phyloP scores from a whole-genome alignment of 2,329 filamentous ascomycete genomes.

The Aspergillus aculeatinus region DNA sequence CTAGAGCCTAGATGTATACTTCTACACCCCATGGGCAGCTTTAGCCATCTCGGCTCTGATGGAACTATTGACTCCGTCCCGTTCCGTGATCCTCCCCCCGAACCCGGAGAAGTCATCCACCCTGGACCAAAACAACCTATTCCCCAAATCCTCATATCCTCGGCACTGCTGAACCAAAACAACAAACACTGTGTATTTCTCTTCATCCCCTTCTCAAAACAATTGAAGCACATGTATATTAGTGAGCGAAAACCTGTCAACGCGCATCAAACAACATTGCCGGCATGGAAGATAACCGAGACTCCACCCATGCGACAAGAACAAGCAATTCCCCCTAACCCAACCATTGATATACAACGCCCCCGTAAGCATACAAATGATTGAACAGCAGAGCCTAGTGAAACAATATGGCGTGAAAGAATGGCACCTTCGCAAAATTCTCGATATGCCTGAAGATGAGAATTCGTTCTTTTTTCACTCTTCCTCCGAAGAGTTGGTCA shows the following conservation, averaged over 20 bases:
- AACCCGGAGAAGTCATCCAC: neutral
- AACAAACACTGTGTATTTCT: neutral
- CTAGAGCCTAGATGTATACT: neutral
- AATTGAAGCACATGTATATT: neutral
- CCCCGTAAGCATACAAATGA: slow-evolving; percentile 11
- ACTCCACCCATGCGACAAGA: slow-evolving; percentile 15
- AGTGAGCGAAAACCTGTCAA: neutral
- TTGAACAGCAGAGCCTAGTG: neutral
- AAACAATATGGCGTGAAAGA: slow-evolving; percentile 4
- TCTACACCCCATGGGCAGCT: neutral
- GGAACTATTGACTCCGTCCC: neutral
- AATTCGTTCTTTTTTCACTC: slow-evolving; percentile 33
- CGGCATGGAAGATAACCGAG: slow-evolving; percentile 12
- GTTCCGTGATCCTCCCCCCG: neutral
- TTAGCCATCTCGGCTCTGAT: neutral
- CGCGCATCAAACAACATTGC: neutral
- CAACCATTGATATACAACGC: slow-evolving; percentile 16
- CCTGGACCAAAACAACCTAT: no score
- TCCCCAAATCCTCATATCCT: no score
- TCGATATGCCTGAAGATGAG: neutral
- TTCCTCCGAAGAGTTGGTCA: slow-evolving; percentile 84
- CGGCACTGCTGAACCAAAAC: no score
- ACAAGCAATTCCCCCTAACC: slow-evolving; percentile 7
- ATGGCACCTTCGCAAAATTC: neutral
- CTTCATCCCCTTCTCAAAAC: neutral